Evolutionary conservation across 352 stramenopile genomes (phyloP), one percentile per base, ranked within the genome.

Genomic region (Pythium oligandrum): DNA sequence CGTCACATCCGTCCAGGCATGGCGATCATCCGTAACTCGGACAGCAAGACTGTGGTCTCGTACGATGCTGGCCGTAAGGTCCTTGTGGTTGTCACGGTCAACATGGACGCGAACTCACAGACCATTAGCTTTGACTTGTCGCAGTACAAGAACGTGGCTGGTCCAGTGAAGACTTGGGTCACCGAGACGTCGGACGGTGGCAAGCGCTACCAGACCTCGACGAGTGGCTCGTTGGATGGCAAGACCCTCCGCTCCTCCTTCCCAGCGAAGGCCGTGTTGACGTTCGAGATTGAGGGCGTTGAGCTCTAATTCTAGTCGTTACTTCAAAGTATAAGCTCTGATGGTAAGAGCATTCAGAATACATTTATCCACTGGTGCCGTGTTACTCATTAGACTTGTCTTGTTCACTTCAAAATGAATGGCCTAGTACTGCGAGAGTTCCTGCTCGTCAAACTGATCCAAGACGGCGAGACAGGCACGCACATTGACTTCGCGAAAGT

Each of bases 401-500:
- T 0, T 26, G 17, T 26, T 26, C 17, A 26, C 17, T 26, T 26
- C 17, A 26, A 26, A 26, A 26, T 0, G 17, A 26, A 26, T 26
- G 17, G 17, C 17, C 17, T 26, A 26, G 17, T 26, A 26, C 17
- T 26, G 17, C 17, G 17, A 26, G 17, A 26, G 17, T 26, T 26
- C 17, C 17, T 26, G 17, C 17, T 64, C 58, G 6, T 60, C 45
- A 40, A 87, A 49, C 51, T 85, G 81, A 50, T 88, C 74, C n/a
- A 93, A 56, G 12, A 84, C 58, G 4, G 74, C 78, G 31, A 83
- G 58, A 51, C 78, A 90, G 11, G 75, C 73, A 42, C 83, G 79
- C 36, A 53, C 47, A 53, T 90, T 93, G 40, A 90, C 82, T 40
- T 88, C 67, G 48, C 70, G 66, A 42, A 93, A 93, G 53, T 90